phyloP scores from a whole-genome alignment of 495 filamentous ascomycete species.

The Penicillium malachiteum region DNA sequence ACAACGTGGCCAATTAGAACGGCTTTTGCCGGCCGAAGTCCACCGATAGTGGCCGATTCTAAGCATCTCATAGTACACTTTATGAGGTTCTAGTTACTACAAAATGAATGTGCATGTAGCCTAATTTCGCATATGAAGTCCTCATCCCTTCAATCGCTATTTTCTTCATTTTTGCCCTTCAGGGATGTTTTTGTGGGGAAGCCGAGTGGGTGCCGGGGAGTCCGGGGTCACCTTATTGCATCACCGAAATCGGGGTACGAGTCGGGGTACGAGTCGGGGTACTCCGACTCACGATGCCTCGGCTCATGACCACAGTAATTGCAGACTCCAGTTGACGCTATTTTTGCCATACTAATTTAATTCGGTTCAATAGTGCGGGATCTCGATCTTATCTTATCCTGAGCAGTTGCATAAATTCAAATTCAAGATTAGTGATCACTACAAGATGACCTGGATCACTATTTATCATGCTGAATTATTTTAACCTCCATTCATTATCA shows the following conservation, averaged over 20 bases:
- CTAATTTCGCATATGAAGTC: neutral
- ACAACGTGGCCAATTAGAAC: constrained; percentile 1
- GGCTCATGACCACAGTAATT: too few relatives aligned
- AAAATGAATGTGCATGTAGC: neutral
- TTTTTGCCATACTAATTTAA: too few relatives aligned
- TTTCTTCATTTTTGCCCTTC: neutral
- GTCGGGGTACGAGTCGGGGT: constrained; percentile 1
- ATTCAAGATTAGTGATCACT: too few relatives aligned
- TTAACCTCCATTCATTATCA: too few relatives aligned
- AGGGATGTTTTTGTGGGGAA: constrained; percentile 3
- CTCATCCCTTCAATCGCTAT: neutral
- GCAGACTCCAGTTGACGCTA: too few relatives aligned
- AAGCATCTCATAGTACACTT: neutral
- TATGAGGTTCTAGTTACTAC: neutral
- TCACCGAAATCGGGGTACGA: constrained; percentile 10
- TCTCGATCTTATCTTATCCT: too few relatives aligned
- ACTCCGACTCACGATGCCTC: too few relatives aligned
- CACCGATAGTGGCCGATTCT: constrained; percentile 5
- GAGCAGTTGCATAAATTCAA: too few relatives aligned
- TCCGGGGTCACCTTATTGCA: constrained; percentile 16
- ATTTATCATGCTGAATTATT: too few relatives aligned
- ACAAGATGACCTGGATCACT: too few relatives aligned
- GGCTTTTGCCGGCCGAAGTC: constrained; percentile 9
- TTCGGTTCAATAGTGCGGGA: too few relatives aligned
- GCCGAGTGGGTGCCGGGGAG: constrained; percentile 13